These are phyloP conservation scores for Aspergillus oerlinghausenensis DNA, from an alignment of 2,329 filamentous ascomycete genomes.

Conservation along the genomic window DNA sequence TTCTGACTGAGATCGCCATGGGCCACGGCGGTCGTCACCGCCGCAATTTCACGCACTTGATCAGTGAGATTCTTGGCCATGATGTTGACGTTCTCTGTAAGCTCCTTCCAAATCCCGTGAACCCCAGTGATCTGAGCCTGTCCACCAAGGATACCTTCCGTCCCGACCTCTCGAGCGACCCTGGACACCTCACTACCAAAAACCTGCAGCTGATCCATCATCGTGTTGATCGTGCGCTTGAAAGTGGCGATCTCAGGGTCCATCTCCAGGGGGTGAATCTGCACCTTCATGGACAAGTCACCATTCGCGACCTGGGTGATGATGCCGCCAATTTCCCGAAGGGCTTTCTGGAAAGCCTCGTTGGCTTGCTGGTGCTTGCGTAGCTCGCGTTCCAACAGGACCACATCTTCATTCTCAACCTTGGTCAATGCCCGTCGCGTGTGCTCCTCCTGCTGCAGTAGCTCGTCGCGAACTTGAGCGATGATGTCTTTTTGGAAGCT, in stretches of 20 bases:
- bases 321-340: conserved; percentile 95
- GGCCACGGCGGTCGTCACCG: conserved; percentile 77
- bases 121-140: conserved; percentile 92
- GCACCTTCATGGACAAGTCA: conserved; percentile 93
- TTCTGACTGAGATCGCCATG: conserved; percentile 80
- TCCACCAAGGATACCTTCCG: conserved; percentile 87
- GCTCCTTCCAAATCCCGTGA: conserved; percentile 94
- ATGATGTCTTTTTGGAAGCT: conserved; percentile 82
- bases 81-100: conserved; percentile 84
- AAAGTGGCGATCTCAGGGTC: conserved; percentile 97
- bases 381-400: conserved; percentile 83
- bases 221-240: conserved; percentile 96
- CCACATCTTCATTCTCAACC: conserved; percentile 82
- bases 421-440: conserved; percentile 77
- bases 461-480: conserved; percentile 76
- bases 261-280: conserved; percentile 94
- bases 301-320: conserved; percentile 93
- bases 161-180: conserved; percentile 91
- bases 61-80: conserved; percentile 80
- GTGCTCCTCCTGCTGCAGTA: conserved; percentile 78
- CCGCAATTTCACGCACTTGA: conserved; percentile 80
- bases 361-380: conserved; percentile 98
- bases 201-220: conserved; percentile 97
- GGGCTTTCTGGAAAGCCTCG: conserved; percentile 94
- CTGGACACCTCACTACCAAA: conserved; percentile 96